These are phyloP conservation scores for Cercospora berteroae DNA, from an alignment of 2,329 filamentous ascomycete genomes.

Conservation along the genomic window DNA sequence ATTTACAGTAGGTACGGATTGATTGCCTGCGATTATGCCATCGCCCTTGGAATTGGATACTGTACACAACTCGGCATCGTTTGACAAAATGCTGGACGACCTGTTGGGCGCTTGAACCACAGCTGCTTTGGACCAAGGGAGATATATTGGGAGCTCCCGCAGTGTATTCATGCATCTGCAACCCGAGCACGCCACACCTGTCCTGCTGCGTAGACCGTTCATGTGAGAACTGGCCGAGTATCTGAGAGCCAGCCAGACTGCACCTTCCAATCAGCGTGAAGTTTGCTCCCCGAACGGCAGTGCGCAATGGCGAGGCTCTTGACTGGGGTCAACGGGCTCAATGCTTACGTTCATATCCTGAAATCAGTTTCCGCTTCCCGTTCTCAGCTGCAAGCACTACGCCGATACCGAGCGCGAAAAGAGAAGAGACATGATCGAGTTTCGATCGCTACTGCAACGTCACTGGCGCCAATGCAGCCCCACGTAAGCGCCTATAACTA, in stretches of 20 bases:
- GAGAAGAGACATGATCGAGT: not conserved
- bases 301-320: not conserved
- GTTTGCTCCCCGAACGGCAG: not conserved
- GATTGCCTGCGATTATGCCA: not conserved
- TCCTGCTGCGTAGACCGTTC: not conserved
- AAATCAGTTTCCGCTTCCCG: not conserved
- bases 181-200: not conserved
- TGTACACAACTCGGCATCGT: not conserved
- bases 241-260: not conserved
- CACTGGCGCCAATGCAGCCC: not conserved
- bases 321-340: not conserved
- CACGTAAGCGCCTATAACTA: not conserved
- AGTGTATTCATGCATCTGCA: not conserved
- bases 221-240: not conserved
- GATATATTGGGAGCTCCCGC: not conserved
- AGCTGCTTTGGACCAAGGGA: not conserved
- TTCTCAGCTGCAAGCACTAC: not conserved
- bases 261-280: not conserved
- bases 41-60: not conserved
- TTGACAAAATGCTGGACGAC: not conserved
- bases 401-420: not conserved
- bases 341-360: not conserved
- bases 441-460: not conserved
- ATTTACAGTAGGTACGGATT: not conserved
- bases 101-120: not conserved